Base-by-base conservation (phyloP, 2,329 filamentous ascomycete genomes). In the Penicillium olsonii region DNA sequence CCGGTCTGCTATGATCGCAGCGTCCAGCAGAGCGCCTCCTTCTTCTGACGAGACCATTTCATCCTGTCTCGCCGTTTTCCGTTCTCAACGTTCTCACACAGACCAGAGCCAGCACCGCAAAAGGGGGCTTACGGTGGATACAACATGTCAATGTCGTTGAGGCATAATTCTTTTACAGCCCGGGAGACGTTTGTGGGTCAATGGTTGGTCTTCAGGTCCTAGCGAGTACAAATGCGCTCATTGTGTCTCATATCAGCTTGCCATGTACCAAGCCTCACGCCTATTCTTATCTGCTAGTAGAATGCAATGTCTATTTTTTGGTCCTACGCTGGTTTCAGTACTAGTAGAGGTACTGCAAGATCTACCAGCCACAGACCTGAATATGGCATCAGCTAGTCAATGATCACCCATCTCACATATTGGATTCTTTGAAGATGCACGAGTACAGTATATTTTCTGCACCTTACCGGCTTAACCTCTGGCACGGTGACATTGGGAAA, bases 1-100 rank as follows among this genome's bases (percentile, higher is more conserved):
- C 67, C 64, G 11, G 34, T 70, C 26, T 70, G 67, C 53, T 66
- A 68, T 52, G 59, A 57, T 11, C 61, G 64, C 37, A 62, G 57
- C 19, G 60, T 68, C 7, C 54, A 67, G 18, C 52, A 67, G 54
- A 67, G 62, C 33, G 52, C 63, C 19, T 42, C 48, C 22, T 57
- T 65, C 33, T 57, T 62, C 26, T 67, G 52, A 34, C 27, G 15
- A 26, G 12, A 12, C 39, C 41, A 11, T 27, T 15, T 20, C 37
- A 41, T 26, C 11, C 27, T 19, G n/a, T 15, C 43, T 14, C 27
- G 20, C 17, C 20, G 10, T 4, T 24, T 18, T n/a, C 5, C 6
- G 10, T 26, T 42, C 17, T 12, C 8, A 34, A 11, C 9, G 6
- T 17, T 29, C 11, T 29, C 12, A n/a, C 15, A 34, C 2, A 8